Evolutionary conservation across 805 yeast species (phyloP).

Genomic region (Saitoella complicata): DNA sequence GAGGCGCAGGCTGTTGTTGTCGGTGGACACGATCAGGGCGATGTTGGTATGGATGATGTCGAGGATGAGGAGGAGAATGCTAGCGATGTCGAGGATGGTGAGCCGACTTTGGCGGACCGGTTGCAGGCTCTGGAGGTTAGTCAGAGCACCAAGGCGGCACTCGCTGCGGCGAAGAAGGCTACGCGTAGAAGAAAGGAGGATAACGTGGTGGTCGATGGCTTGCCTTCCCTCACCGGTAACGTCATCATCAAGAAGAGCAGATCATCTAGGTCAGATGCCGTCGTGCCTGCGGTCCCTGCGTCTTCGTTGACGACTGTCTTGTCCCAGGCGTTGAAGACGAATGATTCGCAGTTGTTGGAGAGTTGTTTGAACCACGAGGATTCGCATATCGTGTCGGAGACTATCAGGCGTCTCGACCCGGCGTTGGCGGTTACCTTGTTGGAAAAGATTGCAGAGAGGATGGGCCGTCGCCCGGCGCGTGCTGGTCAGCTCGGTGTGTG

Average conservation of each 20-base stretch:
- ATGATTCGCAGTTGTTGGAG: slow-evolving; percentile 74
- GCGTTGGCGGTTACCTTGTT: slow-evolving; percentile 29
- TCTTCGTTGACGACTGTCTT: slow-evolving; percentile 75
- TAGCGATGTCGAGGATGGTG: slow-evolving; percentile 21
- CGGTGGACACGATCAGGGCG: slow-evolving; percentile 5
- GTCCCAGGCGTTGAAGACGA: slow-evolving; percentile 73
- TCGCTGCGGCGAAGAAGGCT: background rate
- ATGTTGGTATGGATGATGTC: slow-evolving; percentile 17
- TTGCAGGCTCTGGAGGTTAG: slow-evolving; percentile 22
- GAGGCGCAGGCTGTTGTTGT: background rate
- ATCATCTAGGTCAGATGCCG: background rate
- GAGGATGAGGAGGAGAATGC: slow-evolving; percentile 24
- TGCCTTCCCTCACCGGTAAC: too few relatives aligned
- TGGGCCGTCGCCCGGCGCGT: slow-evolving; percentile 39
- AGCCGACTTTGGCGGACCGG: slow-evolving; percentile 31
- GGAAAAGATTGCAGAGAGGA: slow-evolving; percentile 29
- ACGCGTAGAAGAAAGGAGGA: slow-evolving; percentile 2
- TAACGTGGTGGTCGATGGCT: slow-evolving; percentile 10
- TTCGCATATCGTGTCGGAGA: slow-evolving; percentile 34
- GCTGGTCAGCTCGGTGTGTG: slow-evolving; percentile 40
- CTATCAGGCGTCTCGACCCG: slow-evolving; percentile 38
- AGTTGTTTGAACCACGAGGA: slow-evolving; percentile 49
- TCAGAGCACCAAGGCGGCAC: background rate
- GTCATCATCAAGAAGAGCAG: background rate
- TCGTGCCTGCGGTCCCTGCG: slow-evolving; percentile 26